Base-by-base conservation (phyloP, 768 basidiomycete species). In the Termitomyces sp. region DNA sequence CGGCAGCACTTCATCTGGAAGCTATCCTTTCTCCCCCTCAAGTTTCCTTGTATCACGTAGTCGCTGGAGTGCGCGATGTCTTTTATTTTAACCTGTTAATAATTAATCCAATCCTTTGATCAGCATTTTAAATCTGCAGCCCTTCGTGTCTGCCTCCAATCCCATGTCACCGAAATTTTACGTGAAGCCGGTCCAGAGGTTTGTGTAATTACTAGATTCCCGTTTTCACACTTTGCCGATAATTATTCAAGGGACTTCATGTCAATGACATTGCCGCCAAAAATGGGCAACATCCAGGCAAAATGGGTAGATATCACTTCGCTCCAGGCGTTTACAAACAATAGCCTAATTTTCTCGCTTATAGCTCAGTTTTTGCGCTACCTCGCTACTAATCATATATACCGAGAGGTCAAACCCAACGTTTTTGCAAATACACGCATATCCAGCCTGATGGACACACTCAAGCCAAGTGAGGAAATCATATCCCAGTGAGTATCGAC, bases 161-260 rank as follows among this genome's bases (percentile, higher is more conserved):
- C 68, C 3, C 66, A 72, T 54, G 72, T 72, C n/a, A 67, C 66
- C 2, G 74, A 75, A 54, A 73, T 75, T 20, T 60, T 77, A n/a
- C 68, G 72, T 1, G 73, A 72, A 50, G 73, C 70, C 9, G 75
- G 75, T 7, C 27, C 54, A 8, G 31, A 47, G 37, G 27, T 46
- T 1, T 27, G 51, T 34, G 27, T 13, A 31, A 12, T 55, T 34
- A 36, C 9, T 45, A 13, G 24, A 46, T 37, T 16, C 49, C n/a
- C 6, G 45, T 50, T 20, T 22, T 7, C 24, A 16, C 20, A 20
- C 6, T 6, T 7, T 12, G 9, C 15, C 6, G 4, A 34, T 6
- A 4, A 2, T 12, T 6, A 9, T 15, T 15, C 7, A 48, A 71
- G 69, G 72, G 72, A 8, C 59, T 72, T 49, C 72, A 75, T 37